Conservation (phyloP, 139 green algal species). For the Spirogloea muscicola region DNA sequence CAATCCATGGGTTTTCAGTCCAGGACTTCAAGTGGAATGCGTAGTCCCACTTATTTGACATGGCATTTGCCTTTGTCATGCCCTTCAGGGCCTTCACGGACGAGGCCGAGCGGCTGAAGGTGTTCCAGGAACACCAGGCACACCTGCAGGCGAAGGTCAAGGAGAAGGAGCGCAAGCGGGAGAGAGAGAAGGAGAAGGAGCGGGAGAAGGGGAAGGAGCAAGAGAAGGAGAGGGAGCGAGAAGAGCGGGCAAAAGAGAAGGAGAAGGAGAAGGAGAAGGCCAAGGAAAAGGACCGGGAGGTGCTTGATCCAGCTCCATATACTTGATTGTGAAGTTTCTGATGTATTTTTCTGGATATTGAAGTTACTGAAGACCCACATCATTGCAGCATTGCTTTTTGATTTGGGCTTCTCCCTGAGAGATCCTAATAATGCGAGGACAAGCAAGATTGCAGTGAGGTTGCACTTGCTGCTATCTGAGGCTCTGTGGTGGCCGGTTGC, state of each 20-base stretch:
- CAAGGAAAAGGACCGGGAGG: background rate
- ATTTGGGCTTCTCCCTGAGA: too few species aligned
- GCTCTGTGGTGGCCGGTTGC: background rate
- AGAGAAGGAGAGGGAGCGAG: slow-evolving; percentile 20
- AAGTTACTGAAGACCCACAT: too few species aligned
- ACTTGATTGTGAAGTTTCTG: background rate
- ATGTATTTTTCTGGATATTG: too few species aligned
- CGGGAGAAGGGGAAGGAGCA: slow-evolving; percentile 9
- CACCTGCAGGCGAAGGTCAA: slow-evolving; percentile 24
- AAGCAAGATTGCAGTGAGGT: background rate
- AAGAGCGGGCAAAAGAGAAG: slow-evolving; percentile 11
- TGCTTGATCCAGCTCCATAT: background rate
- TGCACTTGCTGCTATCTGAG: background rate
- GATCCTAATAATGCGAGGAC: background rate
- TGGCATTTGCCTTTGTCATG: background rate
- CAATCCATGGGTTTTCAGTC: background rate
- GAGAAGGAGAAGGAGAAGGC: background rate
- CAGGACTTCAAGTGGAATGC: background rate
- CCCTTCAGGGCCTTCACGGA: background rate
- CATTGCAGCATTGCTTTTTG: too few species aligned
- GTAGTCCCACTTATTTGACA: background rate
- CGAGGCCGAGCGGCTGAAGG: slow-evolving; percentile 6
- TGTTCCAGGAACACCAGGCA: slow-evolving; percentile 22
- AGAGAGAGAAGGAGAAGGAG: background rate
- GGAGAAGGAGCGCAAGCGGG: slow-evolving; percentile 13